Evolutionary conservation across 2,329 filamentous ascomycete species (phyloP), one percentile per base, ranked within the genome.

Genomic region (Stemphylium vesicarium): DNA sequence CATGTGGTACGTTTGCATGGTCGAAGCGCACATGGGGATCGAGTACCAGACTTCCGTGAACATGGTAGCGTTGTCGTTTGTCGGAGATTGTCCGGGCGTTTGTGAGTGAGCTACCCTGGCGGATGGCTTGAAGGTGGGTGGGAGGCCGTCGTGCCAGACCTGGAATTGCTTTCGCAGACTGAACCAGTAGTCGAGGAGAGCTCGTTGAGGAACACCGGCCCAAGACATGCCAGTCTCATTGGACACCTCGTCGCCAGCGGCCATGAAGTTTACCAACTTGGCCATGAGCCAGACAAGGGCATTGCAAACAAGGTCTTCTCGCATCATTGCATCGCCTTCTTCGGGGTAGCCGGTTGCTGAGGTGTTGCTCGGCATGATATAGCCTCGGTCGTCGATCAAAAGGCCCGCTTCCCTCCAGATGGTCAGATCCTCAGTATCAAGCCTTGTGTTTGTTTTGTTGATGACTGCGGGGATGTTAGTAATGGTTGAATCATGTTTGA

Each of bases 1-100:
- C 77, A 88, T 88, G 63, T 88, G 84, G 60, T 87, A 88, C 55
- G 81, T 81, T 63, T 88, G 85, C 81, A 88, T 88, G 1, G 85
- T 85, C 2, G 85, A 85, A 0, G 84, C 85, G 71, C 85, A 89
- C 79, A 88, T 83, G 0, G 85, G 80, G 0, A 85, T 78, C 47
- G 81, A 81, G 69, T 86, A 88, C 85, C 86, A 89, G 11, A 87
- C 80, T 65, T 87, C 84, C 73, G 79, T 69, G 81, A 83, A 52
- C 77, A 77, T 40, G 69, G 68, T 42, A 55, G 78, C 76, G 18
- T 67, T 74, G 0, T 61, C 69, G 47, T 60, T 62, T 31, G 62
- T 60, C 1, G 65, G 43, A 13, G 69, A 56, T 35, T 62, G 60
- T 11, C 59, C 58, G 15, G 70, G 65, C 3, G 63, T 62, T 9